Evolutionary conservation across 2,329 filamentous ascomycete species (phyloP).

Genomic region (Colletotrichum tanaceti): DNA sequence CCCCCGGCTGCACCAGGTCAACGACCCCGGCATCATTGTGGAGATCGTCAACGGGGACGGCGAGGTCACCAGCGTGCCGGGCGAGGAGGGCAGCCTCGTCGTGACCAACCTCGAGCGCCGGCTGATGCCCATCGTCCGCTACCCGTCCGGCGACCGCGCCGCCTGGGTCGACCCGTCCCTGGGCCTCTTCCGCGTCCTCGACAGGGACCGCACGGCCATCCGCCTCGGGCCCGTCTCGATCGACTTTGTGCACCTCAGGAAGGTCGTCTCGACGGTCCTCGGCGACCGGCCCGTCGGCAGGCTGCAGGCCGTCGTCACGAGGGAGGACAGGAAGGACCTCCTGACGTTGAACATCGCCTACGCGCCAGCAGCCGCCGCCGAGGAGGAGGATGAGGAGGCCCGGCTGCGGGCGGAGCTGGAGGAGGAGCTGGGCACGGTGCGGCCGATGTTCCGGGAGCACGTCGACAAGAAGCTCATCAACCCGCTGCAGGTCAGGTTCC

Average conservation of each 20-base stretch:
- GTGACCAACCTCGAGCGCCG: constrained; percentile 33
- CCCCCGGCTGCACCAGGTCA: constrained; percentile 31
- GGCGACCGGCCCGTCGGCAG: constrained; percentile 15
- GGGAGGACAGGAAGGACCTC: constrained; percentile 28
- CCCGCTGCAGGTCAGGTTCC: constrained; percentile 18
- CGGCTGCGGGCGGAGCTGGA: constrained; percentile 17
- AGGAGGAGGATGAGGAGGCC: constrained; percentile 27
- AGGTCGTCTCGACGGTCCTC: constrained; percentile 24
- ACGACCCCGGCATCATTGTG: constrained; percentile 29
- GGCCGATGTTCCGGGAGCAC: constrained; percentile 35
- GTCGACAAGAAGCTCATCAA: constrained; percentile 34
- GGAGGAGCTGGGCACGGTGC: constrained; percentile 19
- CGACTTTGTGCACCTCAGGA: constrained; percentile 32
- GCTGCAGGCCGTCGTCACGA: constrained; percentile 28
- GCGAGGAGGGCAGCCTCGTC: constrained; percentile 27
- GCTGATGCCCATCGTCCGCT: constrained; percentile 36
- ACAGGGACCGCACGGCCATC: constrained; percentile 36
- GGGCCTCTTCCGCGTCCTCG: constrained; percentile 35
- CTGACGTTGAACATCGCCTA: constrained; percentile 25
- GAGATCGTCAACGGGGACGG: constrained; percentile 34
- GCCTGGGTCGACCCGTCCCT: constrained; percentile 29
- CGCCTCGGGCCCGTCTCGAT: constrained; percentile 34
- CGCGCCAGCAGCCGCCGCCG: background rate
- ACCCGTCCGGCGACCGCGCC: constrained; percentile 34
- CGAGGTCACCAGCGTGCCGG: constrained; percentile 2